Percentiles rank a stretch among this genome's conserved stretches.
phyloP scores from a whole-genome alignment of 2,329 filamentous ascomycete species.

The Aspergillus sp. region DNA sequence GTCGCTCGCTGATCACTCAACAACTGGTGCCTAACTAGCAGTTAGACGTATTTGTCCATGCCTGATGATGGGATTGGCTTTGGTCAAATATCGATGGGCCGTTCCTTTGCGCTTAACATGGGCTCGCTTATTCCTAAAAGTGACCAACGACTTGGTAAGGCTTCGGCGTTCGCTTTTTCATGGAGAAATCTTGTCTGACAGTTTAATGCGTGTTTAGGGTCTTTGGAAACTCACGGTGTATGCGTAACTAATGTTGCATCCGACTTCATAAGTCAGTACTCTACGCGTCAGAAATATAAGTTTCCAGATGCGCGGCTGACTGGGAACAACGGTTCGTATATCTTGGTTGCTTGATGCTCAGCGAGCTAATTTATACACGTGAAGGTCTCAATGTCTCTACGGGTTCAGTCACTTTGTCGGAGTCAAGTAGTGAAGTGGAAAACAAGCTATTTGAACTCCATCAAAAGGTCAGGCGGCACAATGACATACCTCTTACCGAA shows the following conservation, averaged over 20 bases:
- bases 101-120: slow-evolving; percentile 92
- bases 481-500: slow-evolving; percentile 69
- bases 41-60: slow-evolving; percentile 86
- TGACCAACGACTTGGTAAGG: slow-evolving; percentile 72
- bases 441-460: slow-evolving; percentile 71
- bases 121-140: slow-evolving; percentile 81
- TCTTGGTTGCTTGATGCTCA: background rate
- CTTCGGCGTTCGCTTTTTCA: background rate
- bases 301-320: slow-evolving; percentile 65
- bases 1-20: background rate
- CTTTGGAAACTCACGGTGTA: slow-evolving; percentile 72
- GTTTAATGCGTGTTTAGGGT: slow-evolving; percentile 39
- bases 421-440: slow-evolving; percentile 48
- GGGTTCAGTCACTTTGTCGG: slow-evolving; percentile 8
- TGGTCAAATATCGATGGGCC: slow-evolving; percentile 85
- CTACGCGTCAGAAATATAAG: slow-evolving; percentile 91
- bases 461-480: slow-evolving; percentile 66
- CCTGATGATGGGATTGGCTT: slow-evolving; percentile 89
- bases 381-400: slow-evolving; percentile 10
- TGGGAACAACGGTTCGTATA: slow-evolving; percentile 17
- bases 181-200: background rate
- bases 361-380: slow-evolving; percentile 7
- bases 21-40: slow-evolving; percentile 4
- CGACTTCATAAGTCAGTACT: slow-evolving; percentile 96
- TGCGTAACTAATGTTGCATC: slow-evolving; percentile 85